A percentile compares a stretch with the other conserved stretches of the same genome.
phyloP scores from a whole-genome alignment of 768 basidiomycete species.

The Lactifluus echinatus region DNA sequence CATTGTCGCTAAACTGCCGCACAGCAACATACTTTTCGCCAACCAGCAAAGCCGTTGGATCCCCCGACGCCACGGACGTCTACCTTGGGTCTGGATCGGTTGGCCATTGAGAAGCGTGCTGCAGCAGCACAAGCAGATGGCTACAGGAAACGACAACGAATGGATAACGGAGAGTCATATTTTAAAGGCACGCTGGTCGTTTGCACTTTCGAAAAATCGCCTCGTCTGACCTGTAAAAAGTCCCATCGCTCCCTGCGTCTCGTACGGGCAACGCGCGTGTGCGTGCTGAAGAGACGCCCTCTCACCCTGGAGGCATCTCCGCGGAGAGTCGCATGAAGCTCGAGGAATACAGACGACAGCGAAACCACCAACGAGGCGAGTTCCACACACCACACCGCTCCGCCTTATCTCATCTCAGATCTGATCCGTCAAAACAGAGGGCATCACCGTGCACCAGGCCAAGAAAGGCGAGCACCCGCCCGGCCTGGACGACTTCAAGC shows the following conservation, averaged over 20 bases:
- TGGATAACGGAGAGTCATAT: constrained; percentile 52
- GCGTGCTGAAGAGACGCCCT: constrained; percentile 85
- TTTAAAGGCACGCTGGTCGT: constrained; percentile 71
- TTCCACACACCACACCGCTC: neutral
- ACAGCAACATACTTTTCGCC: constrained; percentile 74
- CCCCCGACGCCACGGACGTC: constrained; percentile 75
- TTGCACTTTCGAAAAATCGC: neutral
- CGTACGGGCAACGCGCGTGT: constrained; percentile 54
- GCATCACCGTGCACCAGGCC: constrained; percentile 55
- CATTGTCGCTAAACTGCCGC: constrained; percentile 2
- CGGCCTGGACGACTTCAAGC: constrained; percentile 88
- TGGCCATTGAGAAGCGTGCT: constrained; percentile 82
- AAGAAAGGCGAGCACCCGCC: constrained; percentile 49
- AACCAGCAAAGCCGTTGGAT: constrained; percentile 63
- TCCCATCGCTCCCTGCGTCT: constrained; percentile 64
- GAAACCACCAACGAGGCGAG: constrained; percentile 62
- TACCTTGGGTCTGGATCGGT: constrained; percentile 75
- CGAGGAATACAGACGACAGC: constrained; percentile 66
- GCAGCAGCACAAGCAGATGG: constrained; percentile 34
- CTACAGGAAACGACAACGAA: constrained; percentile 57
- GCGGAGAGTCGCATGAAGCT: constrained; percentile 60
- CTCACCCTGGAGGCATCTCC: constrained; percentile 84
- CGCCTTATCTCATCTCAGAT: neutral
- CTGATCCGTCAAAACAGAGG: constrained; percentile 39
- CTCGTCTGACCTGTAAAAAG: constrained; percentile 32